Conservation (phyloP, 768 basidiomycete genomes). For the Megacollybia marginata region DNA sequence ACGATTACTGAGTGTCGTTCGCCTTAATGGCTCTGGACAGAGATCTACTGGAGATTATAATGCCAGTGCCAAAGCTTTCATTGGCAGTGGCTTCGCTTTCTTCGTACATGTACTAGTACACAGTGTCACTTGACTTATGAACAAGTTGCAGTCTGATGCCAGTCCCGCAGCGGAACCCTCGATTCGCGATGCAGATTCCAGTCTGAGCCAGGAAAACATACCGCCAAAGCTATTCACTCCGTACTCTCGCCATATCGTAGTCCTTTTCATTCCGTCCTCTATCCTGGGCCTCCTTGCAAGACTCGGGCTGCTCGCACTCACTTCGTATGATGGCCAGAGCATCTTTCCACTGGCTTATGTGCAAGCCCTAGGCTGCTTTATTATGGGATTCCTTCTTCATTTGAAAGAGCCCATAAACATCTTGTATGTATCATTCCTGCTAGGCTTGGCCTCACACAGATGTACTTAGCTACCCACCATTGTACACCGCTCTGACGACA, state of each 20-base stretch:
- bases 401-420: constrained; percentile 65
- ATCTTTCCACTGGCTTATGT: constrained; percentile 82
- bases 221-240: constrained; percentile 36
- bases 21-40: no score
- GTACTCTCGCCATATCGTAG: constrained; percentile 54
- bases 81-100: no score
- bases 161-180: no score
- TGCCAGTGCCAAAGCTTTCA: no score
- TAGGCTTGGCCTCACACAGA: not conserved
- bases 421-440: constrained; percentile 46
- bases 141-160: no score
- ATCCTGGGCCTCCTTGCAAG: constrained; percentile 81
- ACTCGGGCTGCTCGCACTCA: constrained; percentile 69
- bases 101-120: no score
- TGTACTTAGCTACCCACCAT: constrained; percentile 75
- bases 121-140: no score
- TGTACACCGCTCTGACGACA: constrained; percentile 85
- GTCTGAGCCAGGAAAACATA: no score
- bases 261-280: constrained; percentile 73
- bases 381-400: constrained; percentile 80
- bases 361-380: constrained; percentile 81
- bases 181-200: no score
- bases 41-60: no score
- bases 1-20: no score
- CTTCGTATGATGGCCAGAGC: constrained; percentile 62